Base-by-base conservation (phyloP, 768 basidiomycete genomes). In the Boletus barrowsii region DNA sequence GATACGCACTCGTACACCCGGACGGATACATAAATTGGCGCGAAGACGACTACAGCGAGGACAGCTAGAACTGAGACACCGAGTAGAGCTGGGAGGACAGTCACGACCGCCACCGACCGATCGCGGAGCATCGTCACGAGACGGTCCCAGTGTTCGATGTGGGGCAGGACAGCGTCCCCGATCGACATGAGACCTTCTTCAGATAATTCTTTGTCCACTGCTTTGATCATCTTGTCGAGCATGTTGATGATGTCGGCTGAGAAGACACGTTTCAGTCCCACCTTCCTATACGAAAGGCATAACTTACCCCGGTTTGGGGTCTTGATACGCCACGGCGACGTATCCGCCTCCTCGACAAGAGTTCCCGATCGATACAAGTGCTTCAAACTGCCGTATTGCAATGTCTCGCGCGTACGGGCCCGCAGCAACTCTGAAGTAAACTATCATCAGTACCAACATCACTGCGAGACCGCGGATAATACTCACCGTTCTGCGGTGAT, bases 181-280 rank as follows among this genome's bases (percentile, higher is more conserved):
- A 58, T 42, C 14, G 56, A 56, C 54, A 58, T 49, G 26, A 65
- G 45, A 24, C 59, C 55, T 11, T 64, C 54, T 36, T 64, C 59
- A 5, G 41, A 55, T 5, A 63, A 36, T 13, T 65, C 60, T 29
- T 37, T 52, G 37, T 66, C 61, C 10, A 65, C 47, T 1, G 54
- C 49, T 9, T 46, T 50, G 51, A 65, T 53, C 64, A 66, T 54
- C 43, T 66, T 65, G 10, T 56, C 61, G 1, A 65, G 49, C 55
- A 55, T 55, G 17, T 40, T 17, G 22, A 49, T 42, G 37, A 65
- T 49, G 32, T 65, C 62, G 5, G 35, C 63, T 65, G 18, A 32
- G 24, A 24, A 13, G 3, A 44, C 17, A 35, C 17, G 30, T 51
- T 2, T 47, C 8, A 37, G 17, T 29, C 9, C 7, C 35, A 10